Evolutionary conservation across 2,329 filamentous ascomycete genomes (phyloP), one percentile per base, ranked within the genome.

Genomic region (Cercospora janseana): DNA sequence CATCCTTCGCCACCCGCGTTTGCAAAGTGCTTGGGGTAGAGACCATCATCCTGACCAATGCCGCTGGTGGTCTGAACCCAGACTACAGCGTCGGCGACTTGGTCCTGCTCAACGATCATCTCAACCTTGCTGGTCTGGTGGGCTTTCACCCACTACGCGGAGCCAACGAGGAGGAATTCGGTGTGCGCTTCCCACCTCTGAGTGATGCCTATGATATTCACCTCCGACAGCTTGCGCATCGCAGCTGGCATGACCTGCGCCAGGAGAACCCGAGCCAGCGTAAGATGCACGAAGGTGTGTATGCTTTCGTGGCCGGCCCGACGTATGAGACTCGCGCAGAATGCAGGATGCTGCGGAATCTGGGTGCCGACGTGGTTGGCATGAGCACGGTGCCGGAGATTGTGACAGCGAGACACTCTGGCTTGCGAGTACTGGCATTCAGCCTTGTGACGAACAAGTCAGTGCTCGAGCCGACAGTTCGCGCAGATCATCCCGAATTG

Each of bases 351-450:
- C 71, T 86, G 52, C 73, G 74, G 29, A 71, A 71, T 40, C 67
- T 85, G 5, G 82, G 83, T 5, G 82, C 81, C n/a, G 82, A 86
- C 61, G 70, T 85, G n/a, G 82, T 86, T 2, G 82, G 82, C 10
- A 86, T 86, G 83, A 84, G 80, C 24, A 86, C 83, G 0, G 81
- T 86, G 21, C 83, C 83, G 6, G 83, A 86, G 62, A 82, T 85
- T 45, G 77, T 86, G 42, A 80, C 82, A 12, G 82, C 82, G 24
- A 74, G 83, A 56, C 83, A 86, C 64, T 77, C 74, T 46, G 79
- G 78, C n/a, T 75, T 86, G 59, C 72, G 77, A 21, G 79, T 86
- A 5, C 69, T 86, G 28, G 83, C 81, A 4, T 77, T 86, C 62
- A 85, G 81, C 62, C 67, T 86, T 40, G 82, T 86, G 16, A 86